phyloP scores from a whole-genome alignment of 192 early-diverging fungal species.

The Backusella luteola region DNA sequence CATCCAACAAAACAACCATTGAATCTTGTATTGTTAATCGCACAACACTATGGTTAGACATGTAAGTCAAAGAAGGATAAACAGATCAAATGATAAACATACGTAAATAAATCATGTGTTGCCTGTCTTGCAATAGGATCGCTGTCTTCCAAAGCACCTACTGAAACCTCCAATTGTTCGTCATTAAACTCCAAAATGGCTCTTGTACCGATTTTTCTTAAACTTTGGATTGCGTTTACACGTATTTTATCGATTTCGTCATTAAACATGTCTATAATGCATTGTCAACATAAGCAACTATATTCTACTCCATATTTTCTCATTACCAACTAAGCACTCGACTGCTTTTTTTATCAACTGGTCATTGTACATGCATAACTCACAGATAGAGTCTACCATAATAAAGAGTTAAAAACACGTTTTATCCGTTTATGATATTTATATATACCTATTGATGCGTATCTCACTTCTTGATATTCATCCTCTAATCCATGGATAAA shows the following conservation, averaged over 20 bases:
- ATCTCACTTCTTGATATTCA: conserved; percentile 86
- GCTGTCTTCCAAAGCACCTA: conserved; percentile 79
- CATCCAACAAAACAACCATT: conserved; percentile 50
- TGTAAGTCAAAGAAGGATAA: neutral
- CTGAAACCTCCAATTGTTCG: conserved; percentile 72
- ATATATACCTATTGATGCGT: conserved; percentile 74
- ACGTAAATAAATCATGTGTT: conserved; percentile 76
- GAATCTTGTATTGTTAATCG: conserved; percentile 41
- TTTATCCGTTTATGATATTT: too few species aligned
- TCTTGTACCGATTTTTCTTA: conserved; percentile 66
- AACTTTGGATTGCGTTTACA: conserved; percentile 72
- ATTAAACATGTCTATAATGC: conserved; percentile 87
- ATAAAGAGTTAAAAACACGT: neutral
- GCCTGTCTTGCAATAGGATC: conserved; percentile 60
- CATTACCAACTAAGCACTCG: conserved; percentile 76
- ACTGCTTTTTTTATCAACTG: conserved; percentile 74
- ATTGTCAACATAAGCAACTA: neutral
- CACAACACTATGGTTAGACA: conserved; percentile 40
- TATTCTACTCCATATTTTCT: neutral
- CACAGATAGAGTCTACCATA: conserved; percentile 71
- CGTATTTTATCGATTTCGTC: conserved; percentile 90
- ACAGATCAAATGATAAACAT: conserved; percentile 7
- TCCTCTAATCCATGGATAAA: conserved; percentile 98
- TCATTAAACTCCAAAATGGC: conserved; percentile 58
- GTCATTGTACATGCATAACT: conserved; percentile 67